Percentiles rank a stretch among this genome's conserved stretches.
Conservation (phyloP, 805 yeast genomes). For the Kodamaea nitidulidarum region DNA sequence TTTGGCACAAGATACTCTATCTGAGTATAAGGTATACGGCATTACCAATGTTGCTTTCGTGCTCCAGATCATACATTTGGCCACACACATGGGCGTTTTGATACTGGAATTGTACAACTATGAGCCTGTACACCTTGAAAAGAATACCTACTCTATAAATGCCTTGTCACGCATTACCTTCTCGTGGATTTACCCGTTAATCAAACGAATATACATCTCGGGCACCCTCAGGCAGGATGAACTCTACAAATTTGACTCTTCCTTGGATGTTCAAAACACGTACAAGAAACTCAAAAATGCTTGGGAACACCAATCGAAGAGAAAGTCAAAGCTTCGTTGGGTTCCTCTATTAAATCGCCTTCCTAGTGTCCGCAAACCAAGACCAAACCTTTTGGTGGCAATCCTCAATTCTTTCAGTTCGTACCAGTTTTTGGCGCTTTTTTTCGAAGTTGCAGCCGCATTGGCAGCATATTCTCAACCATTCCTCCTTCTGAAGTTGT, state of each 20-base stretch:
- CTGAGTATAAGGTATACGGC: conserved; percentile 15
- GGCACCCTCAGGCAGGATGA: conserved; percentile 19
- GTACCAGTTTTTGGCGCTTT: not conserved
- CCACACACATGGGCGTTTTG: conserved; percentile 12
- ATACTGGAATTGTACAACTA: conserved; percentile 17
- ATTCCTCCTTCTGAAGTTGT: conserved; percentile 3
- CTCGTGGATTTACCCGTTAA: conserved; percentile 26
- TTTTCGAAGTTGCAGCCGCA: not conserved
- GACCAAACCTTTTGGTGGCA: conserved; percentile 2
- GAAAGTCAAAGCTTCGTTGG: not conserved
- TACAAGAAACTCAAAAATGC: not conserved
- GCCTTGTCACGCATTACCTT: conserved; percentile 22
- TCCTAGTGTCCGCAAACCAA: not conserved
- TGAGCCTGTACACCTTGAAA: conserved; percentile 19
- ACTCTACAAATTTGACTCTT: conserved; percentile 9
- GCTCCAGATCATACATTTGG: conserved; percentile 9
- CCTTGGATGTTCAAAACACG: conserved; percentile 1
- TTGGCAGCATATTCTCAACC: not conserved
- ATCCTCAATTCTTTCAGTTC: not conserved
- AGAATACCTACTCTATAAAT: conserved; percentile 15
- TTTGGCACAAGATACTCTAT: conserved; percentile 17
- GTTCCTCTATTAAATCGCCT: conserved; percentile 3
- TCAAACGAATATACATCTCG: conserved; percentile 19
- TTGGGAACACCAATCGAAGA: not conserved
- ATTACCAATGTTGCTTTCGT: not conserved